Percentiles rank a stretch among this genome's conserved stretches.
Evolutionary conservation across 495 filamentous ascomycete species (phyloP).

Genomic region (Talaromyces adpressus): DNA sequence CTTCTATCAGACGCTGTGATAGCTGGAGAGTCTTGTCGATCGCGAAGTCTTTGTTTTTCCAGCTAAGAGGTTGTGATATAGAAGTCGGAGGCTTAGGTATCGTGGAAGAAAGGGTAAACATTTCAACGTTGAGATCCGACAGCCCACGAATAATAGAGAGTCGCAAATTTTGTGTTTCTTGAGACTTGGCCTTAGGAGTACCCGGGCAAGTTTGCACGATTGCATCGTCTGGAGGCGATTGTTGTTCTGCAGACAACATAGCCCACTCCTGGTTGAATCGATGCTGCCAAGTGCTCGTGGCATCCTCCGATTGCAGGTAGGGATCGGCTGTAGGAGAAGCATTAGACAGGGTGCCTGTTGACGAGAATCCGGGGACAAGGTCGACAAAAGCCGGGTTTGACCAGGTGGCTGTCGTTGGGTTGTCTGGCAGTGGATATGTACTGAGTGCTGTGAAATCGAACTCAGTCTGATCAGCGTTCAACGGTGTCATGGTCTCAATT

Average conservation of each 20-base stretch:
- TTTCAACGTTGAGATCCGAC: conserved; percentile 10
- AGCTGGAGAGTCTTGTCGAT: conserved; percentile 10
- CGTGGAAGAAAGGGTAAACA: conserved; percentile 5
- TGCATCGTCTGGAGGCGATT: neutral
- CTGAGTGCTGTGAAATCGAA: conserved; percentile 5
- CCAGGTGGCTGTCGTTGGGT: conserved; percentile 4
- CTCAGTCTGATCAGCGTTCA: neutral
- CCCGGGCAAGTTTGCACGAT: neutral
- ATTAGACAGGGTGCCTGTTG: neutral
- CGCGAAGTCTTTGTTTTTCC: conserved; percentile 11
- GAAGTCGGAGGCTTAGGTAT: conserved; percentile 7
- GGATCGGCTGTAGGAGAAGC: conserved; percentile 1
- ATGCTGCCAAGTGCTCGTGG: conserved; percentile 7
- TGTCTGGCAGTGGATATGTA: conserved; percentile 3
- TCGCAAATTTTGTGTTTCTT: neutral
- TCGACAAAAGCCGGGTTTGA: neutral
- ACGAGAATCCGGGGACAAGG: conserved; percentile 3
- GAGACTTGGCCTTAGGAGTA: neutral
- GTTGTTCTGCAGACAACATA: conserved; percentile 7
- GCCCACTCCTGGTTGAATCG: conserved; percentile 10
- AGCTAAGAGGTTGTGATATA: conserved; percentile 7
- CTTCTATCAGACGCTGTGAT: conserved; percentile 10
- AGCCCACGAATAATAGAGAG: conserved; percentile 7
- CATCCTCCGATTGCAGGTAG: neutral
- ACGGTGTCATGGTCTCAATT: neutral